Percentiles rank a stretch among this genome's conserved stretches.
These are phyloP conservation scores for Leccinum barrowsii DNA, from an alignment of 768 basidiomycete genomes.

Conservation along the genomic window DNA sequence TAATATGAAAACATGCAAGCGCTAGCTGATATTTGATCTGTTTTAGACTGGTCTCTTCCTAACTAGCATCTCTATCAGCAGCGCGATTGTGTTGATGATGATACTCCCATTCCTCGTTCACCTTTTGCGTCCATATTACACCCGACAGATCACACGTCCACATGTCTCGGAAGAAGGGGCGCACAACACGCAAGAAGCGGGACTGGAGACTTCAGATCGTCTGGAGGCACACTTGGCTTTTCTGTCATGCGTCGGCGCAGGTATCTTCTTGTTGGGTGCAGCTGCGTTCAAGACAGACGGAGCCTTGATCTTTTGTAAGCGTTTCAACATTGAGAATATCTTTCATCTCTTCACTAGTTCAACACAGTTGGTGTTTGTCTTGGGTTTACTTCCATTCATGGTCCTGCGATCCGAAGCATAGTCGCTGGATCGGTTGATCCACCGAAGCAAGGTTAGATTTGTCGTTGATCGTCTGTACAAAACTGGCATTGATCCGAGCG, in stretches of 20 bases:
- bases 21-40: not conserved
- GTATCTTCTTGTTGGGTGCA: constrained; percentile 12
- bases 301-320: constrained; percentile 16
- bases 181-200: not conserved
- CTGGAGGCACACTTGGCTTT: constrained; percentile 30
- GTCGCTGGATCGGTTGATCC: constrained; percentile 28
- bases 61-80: constrained; percentile 14
- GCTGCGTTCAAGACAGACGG: constrained; percentile 7
- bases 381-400: constrained; percentile 16
- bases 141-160: not conserved
- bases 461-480: too few relatives aligned
- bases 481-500: not conserved
- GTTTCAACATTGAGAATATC: too few relatives aligned
- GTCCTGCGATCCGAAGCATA: constrained; percentile 24
- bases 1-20: not conserved
- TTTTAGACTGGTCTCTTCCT: constrained; percentile 29
- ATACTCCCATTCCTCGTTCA: constrained; percentile 23
- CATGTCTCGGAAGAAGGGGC: not conserved
- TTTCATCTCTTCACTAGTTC: not conserved
- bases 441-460: constrained; percentile 23
- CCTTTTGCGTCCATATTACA: constrained; percentile 27
- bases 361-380: constrained; percentile 14
- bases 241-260: constrained; percentile 16
- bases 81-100: constrained; percentile 17
- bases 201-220: constrained; percentile 20